Conservation (phyloP, 129 eudicot genomes). For the Artemisia tridentata region DNA sequence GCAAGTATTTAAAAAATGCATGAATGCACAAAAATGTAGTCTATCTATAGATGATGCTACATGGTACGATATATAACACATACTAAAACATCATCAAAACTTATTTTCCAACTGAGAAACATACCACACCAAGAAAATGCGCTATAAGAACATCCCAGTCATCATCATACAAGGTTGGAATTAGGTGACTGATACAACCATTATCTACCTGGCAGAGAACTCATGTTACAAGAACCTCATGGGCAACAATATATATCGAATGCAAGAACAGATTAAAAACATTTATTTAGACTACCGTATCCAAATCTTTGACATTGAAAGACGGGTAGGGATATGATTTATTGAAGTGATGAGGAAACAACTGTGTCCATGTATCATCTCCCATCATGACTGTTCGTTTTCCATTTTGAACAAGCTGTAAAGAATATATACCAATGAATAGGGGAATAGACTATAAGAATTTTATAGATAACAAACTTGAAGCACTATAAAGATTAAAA, state of each 20-base stretch:
- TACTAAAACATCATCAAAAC: slow-evolving; percentile 22
- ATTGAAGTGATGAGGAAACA: slow-evolving; percentile 82
- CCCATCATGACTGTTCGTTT: slow-evolving; percentile 98
- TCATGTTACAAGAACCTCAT: slow-evolving; percentile 12
- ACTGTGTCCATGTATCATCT: slow-evolving; percentile 96
- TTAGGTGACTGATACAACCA: slow-evolving; percentile 78
- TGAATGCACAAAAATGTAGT: too few relatives aligned
- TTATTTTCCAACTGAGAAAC: slow-evolving; percentile 31
- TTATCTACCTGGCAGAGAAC: slow-evolving; percentile 66
- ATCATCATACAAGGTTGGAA: slow-evolving; percentile 67
- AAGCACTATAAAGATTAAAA: slow-evolving; percentile 7
- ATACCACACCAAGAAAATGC: slow-evolving; percentile 98
- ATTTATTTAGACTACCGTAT: slow-evolving; percentile 54
- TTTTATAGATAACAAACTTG: not conserved
- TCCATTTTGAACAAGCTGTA: slow-evolving; percentile 82
- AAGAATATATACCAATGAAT: not conserved
- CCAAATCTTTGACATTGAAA: slow-evolving; percentile 92
- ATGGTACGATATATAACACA: not conserved
- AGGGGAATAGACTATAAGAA: not conserved
- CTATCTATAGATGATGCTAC: too few relatives aligned
- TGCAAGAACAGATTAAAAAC: slow-evolving; percentile 18
- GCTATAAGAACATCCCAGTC: slow-evolving; percentile 98
- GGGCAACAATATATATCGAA: slow-evolving; percentile 4
- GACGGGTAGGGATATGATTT: slow-evolving; percentile 91
- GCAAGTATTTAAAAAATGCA: too few relatives aligned